Conservation (phyloP, 139 green algal species). For the Trebouxia sp. region DNA sequence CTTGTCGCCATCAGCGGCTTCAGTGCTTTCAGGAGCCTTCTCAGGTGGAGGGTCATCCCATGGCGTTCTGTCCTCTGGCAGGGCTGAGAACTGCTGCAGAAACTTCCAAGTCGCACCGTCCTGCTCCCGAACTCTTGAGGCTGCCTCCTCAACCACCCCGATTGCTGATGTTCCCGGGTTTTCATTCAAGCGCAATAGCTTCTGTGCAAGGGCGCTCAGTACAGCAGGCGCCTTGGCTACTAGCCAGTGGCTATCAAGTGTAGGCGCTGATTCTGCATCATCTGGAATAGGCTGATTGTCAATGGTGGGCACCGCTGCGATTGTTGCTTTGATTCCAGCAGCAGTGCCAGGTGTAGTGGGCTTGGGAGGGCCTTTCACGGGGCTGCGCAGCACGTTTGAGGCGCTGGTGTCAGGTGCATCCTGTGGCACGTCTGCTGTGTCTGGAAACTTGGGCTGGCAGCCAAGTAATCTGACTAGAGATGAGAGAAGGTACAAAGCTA, state of each 20-base stretch:
- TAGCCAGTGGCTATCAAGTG: background rate
- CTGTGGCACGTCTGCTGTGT: background rate
- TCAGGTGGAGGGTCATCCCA: background rate
- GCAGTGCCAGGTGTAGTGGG: too few relatives aligned
- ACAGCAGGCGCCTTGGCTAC: background rate
- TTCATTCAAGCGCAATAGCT: background rate
- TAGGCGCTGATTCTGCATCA: constrained; percentile 6
- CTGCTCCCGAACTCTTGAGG: background rate
- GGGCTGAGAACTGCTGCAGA: background rate
- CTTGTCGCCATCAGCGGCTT: background rate
- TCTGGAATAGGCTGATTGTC: background rate
- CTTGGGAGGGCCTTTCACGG: too few relatives aligned
- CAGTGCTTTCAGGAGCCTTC: background rate
- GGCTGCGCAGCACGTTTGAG: background rate
- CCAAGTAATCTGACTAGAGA: background rate
- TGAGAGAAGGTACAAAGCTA: background rate
- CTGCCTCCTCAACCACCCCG: background rate
- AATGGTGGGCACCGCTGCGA: background rate
- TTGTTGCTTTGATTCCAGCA: too few relatives aligned
- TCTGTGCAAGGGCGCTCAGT: background rate
- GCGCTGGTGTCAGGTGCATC: background rate
- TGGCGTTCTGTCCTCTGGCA: background rate
- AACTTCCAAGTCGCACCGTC: constrained; percentile 7
- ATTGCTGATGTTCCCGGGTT: background rate
- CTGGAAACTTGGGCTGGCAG: background rate